Base-by-base conservation (phyloP, 2,329 filamentous ascomycete species). In the Xylariaceae sp. region DNA sequence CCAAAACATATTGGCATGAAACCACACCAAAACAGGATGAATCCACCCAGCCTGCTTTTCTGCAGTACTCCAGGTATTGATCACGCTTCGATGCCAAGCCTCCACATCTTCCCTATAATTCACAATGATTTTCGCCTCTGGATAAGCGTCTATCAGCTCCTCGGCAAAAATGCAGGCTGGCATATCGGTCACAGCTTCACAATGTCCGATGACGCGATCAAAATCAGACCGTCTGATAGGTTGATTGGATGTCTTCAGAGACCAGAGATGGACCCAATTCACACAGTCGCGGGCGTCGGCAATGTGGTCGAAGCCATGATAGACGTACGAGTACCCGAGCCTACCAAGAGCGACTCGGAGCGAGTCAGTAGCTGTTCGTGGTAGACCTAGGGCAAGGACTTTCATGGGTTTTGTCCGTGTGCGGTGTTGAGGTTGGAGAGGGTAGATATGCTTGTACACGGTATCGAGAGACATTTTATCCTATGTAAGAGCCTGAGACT, bases 61-160 rank as follows among this genome's bases (percentile, higher is more conserved):
- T n/a, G 56, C 46, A 12, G 60, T 54, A 29, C 69, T 62, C 4
- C 73, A 53, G 23, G 67, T 72, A 26, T 60, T 62, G 7, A 57
- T 58, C 23, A 67, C 48, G 47, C 74, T 76, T 34, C 63, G 53
- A 62, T 74, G 70, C 78, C 78, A 80, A n/a, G 67, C 69, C 19
- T 75, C 70, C 7, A 72, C 64, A 54, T 79, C 76, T n/a, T 72
- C 65, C 6, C 72, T 67, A 29, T 74, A 76, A 59, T 70, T 68
- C 53, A 78, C 72, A 16, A 83, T 73, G 9, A 82, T 78, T 57
- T 77, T 78, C 39, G 81, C 80, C 24, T 81, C 72, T 0, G 80
- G 80, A 54, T 81, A 81, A 11, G 79, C 67, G 16, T 73, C 72
- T 51, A 82, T 69, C 40, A 81, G 62, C 45, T 82, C 79, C 14